These are phyloP conservation scores for Echinochloa phyllopogon DNA, from an alignment of 176 grass and related monocot genomes.

Conservation along the genomic window DNA sequence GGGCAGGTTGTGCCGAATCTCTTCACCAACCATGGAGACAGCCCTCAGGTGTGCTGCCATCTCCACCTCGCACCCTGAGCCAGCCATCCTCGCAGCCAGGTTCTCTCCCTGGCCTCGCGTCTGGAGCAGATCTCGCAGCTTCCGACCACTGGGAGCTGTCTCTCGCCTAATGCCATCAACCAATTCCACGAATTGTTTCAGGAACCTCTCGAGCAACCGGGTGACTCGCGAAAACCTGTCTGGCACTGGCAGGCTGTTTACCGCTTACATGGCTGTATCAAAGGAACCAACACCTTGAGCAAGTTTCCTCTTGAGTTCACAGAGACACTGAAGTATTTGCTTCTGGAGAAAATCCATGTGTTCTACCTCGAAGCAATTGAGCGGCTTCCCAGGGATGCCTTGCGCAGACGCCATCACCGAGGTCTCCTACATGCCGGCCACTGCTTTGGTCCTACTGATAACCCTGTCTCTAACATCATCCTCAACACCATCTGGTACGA, in stretches of 20 bases:
- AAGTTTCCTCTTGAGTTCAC: background rate
- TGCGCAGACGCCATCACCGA: conserved; percentile 8
- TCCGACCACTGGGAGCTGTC: too few relatives aligned
- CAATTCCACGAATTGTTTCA: background rate
- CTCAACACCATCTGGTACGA: conserved; percentile 33
- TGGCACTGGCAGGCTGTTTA: background rate
- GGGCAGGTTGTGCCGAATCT: background rate
- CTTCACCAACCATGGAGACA: background rate
- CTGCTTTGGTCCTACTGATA: conserved; percentile 5
- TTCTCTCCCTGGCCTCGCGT: background rate
- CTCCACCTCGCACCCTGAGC: background rate
- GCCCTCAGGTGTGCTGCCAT: conserved; percentile 19
- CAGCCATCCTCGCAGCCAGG: background rate
- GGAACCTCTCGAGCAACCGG: background rate
- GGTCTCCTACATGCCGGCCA: background rate
- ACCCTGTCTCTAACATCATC: conserved; percentile 29
- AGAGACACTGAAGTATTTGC: background rate
- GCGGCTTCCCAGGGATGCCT: background rate
- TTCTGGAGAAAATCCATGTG: conserved; percentile 14
- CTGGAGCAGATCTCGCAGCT: background rate
- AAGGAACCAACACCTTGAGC: background rate
- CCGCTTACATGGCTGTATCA: background rate
- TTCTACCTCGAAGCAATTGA: conserved; percentile 11
- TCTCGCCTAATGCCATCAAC: background rate
- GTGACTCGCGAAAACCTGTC: background rate